phyloP scores from a whole-genome alignment of 139 green algal species.

The Tetradesmus lagerheimii region DNA sequence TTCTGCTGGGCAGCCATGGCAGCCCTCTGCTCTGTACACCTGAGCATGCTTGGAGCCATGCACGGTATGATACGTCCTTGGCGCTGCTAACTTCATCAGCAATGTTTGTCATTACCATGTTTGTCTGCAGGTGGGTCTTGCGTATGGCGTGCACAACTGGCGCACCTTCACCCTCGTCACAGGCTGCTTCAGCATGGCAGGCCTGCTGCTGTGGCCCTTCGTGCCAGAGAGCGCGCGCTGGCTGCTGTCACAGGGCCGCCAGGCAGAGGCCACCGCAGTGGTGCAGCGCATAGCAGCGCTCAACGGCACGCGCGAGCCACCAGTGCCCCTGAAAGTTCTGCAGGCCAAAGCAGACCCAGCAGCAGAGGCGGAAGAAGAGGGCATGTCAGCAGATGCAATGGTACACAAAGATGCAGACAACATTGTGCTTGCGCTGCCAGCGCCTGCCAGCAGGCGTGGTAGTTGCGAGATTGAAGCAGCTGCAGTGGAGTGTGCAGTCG shows the following conservation, averaged over 20 bases:
- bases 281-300: slow-evolving; percentile 63
- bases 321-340: background rate
- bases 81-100: too few species aligned
- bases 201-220: slow-evolving; percentile 47
- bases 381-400: background rate
- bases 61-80: too few species aligned
- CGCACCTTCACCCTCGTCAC: slow-evolving; percentile 19
- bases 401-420: background rate
- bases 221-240: slow-evolving; percentile 70
- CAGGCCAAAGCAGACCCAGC: background rate
- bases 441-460: background rate
- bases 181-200: slow-evolving; percentile 36
- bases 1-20: slow-evolving; percentile 42
- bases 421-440: background rate
- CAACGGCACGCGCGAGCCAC: slow-evolving; percentile 58
- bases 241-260: slow-evolving; percentile 71
- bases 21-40: too few species aligned
- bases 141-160: slow-evolving; percentile 42
- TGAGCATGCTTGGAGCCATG: too few species aligned
- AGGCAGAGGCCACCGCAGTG: slow-evolving; percentile 63
- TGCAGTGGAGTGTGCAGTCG: background rate
- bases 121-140: slow-evolving; percentile 55
- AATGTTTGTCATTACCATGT: too few species aligned
- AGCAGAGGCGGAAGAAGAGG: background rate
- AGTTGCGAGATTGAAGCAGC: background rate